Base-by-base conservation (phyloP, 1,284 basidiomycete species). In the Fomitopsis betulina region DNA sequence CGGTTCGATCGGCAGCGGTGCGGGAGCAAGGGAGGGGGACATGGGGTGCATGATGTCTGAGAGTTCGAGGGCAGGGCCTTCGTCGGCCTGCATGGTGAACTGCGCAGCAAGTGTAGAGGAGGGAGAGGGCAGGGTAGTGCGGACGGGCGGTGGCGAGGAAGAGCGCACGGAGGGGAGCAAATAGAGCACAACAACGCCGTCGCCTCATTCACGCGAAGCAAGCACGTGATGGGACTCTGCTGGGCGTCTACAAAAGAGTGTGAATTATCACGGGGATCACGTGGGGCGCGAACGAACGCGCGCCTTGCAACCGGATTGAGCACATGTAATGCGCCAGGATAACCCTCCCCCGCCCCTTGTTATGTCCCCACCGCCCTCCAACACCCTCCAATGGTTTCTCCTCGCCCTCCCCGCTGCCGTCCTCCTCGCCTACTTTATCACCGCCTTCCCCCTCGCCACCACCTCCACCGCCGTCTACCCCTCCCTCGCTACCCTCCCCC, bases 361-460 rank as follows among this genome's bases (percentile, higher is more conserved):
- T 12, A 19, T 30, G 27, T 10, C 39, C 37, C 37, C 25, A 27
- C 49, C 49, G n/a, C 33, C 49, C 32, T 51, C 49, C 12, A n/a
- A n/a, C n/a, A 21, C 67, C 58, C 76, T 79, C 63, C 80, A 83
- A 57, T 74, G 86, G 57, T 74, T 80, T 2, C 75, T 89, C 38
- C 72, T 89, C 59, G 68, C 84, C 13, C 67, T 89, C 8, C 84
- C 85, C 1, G 80, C 84, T 5, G 67, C 87, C 47, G 73, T 89
- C 43, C 72, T 89, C 57, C 70, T 79, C 7, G 71, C 78, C 4
- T 89, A 87, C 67, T 73, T 89, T 65, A 72, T 88, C 59, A 78
- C 84, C 17, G 76, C 80, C 2, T 89, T 89, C 65, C 87, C 87
- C 2, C 73, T 76, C 57, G 77, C 82, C 0, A 85, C 85, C 2